These are phyloP conservation scores for Batrachochytrium dendrobatidis DNA, from an alignment of 371 early-diverging fungal genomes.

Conservation along the genomic window DNA sequence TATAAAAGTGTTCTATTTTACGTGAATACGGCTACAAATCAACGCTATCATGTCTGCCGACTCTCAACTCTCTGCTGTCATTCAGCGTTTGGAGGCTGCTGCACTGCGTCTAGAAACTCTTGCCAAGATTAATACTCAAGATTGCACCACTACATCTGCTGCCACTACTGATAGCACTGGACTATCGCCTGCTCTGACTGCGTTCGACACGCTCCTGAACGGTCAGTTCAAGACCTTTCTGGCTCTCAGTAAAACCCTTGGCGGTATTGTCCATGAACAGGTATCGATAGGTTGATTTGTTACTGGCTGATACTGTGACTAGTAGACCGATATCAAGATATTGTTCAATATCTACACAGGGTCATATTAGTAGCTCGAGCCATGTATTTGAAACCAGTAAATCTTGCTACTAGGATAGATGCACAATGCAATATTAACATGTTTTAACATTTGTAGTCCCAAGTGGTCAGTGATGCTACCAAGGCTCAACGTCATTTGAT, in stretches of 20 bases:
- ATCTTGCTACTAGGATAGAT: too few relatives aligned
- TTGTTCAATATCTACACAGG: too few relatives aligned
- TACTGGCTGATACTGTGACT: too few relatives aligned
- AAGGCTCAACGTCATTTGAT: slow-evolving; percentile 67
- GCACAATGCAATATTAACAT: too few relatives aligned
- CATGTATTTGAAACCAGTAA: too few relatives aligned
- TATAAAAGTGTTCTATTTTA: too few relatives aligned
- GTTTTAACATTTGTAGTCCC: too few relatives aligned
- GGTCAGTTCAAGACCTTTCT: slow-evolving; percentile 48
- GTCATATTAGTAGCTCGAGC: too few relatives aligned
- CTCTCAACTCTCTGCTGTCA: slow-evolving; percentile 48
- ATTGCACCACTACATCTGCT: slow-evolving; percentile 26
- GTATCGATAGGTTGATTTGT: too few relatives aligned
- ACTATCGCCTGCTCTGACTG: slow-evolving; percentile 48
- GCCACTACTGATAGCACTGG: slow-evolving; percentile 31
- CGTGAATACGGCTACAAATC: too few relatives aligned
- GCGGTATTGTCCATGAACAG: slow-evolving; percentile 69
- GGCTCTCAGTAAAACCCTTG: slow-evolving; percentile 51
- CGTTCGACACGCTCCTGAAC: slow-evolving; percentile 61
- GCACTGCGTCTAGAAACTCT: slow-evolving; percentile 77
- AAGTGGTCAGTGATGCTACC: slow-evolving; percentile 51
- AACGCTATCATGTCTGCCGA: slow-evolving; percentile 9
- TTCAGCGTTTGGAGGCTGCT: slow-evolving; percentile 79
- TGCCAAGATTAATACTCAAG: slow-evolving; percentile 48
- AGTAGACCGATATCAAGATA: too few relatives aligned